Conservation (phyloP, 2,329 filamentous ascomycete species). For the Fusarium succisae region DNA sequence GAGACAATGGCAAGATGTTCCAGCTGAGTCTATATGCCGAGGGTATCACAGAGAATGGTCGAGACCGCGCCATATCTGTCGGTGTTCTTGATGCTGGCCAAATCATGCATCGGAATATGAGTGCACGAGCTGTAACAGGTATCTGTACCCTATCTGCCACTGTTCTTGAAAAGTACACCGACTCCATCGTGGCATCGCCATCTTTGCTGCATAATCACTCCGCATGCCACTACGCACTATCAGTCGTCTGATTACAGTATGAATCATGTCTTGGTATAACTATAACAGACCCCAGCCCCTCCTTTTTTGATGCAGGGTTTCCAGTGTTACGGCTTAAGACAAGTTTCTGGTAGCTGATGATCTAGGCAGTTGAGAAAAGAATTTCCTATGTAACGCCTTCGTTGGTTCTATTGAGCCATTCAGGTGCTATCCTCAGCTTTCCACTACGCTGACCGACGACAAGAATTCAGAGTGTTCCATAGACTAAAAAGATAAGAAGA, state of each 20-base stretch:
- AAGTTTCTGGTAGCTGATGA: neutral
- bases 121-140: neutral
- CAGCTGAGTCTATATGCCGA: neutral
- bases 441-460: neutral
- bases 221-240: accelerated
- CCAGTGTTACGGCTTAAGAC: neutral
- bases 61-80: neutral
- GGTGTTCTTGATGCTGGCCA: neutral
- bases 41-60: neutral
- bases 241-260: neutral
- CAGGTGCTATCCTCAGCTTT: neutral
- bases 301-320: neutral
- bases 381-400: accelerated
- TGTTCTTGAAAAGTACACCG: neutral
- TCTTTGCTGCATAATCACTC: neutral
- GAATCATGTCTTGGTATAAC: neutral
- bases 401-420: neutral
- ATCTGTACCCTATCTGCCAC: neutral
- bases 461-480: accelerated
- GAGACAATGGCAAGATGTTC: neutral
- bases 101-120: accelerated
- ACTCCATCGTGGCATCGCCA: neutral
- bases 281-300: neutral
- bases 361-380: neutral
- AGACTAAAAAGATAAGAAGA: too few relatives aligned